Evolutionary conservation across 2,329 filamentous ascomycete genomes (phyloP).

Genomic region (Fusarium foetens): DNA sequence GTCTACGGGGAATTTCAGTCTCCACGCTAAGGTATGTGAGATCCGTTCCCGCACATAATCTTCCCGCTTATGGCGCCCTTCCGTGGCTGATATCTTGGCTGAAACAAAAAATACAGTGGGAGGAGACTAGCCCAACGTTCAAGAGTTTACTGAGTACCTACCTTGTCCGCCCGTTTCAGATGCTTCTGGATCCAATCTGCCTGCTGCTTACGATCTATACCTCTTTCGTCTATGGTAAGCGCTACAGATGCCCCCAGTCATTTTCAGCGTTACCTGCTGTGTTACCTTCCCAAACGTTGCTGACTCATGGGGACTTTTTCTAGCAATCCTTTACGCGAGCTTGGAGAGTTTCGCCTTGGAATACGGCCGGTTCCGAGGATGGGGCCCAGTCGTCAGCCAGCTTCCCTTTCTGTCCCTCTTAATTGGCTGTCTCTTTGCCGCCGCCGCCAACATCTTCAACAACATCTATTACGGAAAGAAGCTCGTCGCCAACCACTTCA

Average conservation of each 20-base stretch:
- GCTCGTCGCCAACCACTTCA: background rate
- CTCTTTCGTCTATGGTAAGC: background rate
- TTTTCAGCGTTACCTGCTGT: background rate
- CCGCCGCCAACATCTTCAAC: background rate
- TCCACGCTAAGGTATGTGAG: conserved; percentile 1
- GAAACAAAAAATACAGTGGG: background rate
- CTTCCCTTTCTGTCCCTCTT: background rate
- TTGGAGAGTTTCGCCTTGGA: background rate
- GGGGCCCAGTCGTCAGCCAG: background rate
- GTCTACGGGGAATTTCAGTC: background rate
- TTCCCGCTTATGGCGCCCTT: background rate
- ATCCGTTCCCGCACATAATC: background rate
- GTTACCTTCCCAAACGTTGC: background rate
- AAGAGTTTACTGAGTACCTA: background rate
- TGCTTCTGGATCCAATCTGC: conserved; percentile 1
- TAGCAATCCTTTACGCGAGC: background rate
- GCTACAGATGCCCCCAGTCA: background rate
- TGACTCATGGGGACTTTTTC: background rate
- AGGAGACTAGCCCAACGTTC: background rate
- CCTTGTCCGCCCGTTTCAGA: background rate
- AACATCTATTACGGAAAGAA: conserved; percentile 2
- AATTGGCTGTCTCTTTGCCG: background rate
- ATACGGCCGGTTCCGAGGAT: background rate
- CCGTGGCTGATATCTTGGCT: background rate
- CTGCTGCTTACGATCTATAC: background rate